These are phyloP conservation scores for Chlamydomonas reinhardtii DNA, from an alignment of 163 green algal species.

Conservation along the genomic window DNA sequence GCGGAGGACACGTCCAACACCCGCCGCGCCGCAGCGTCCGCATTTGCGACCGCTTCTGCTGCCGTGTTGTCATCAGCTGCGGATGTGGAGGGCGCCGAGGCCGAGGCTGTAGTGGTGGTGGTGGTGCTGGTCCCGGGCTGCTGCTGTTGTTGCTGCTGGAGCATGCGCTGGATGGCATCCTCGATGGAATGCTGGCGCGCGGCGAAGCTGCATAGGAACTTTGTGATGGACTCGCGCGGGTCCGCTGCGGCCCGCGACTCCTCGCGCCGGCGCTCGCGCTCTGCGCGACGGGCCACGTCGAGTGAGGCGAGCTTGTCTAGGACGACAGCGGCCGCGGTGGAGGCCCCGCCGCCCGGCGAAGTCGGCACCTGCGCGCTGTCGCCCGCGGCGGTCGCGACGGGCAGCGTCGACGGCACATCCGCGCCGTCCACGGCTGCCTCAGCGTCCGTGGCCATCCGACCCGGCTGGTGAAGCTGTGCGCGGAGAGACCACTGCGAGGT, in stretches of 20 bases:
- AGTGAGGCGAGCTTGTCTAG: conserved; percentile 54
- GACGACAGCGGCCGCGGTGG: conserved; percentile 13
- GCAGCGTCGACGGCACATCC: too few relatives aligned
- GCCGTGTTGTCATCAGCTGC: background rate
- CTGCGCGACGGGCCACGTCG: conserved; percentile 43
- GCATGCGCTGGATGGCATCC: conserved; percentile 1
- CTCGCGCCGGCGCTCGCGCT: conserved; percentile 47
- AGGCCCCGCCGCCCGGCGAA: background rate
- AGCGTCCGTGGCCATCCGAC: too few relatives aligned
- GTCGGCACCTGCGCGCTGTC: background rate
- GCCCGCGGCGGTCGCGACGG: too few relatives aligned
- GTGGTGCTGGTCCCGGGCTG: background rate
- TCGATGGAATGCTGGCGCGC: conserved; percentile 13
- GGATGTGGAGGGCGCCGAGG: background rate
- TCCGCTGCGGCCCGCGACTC: conserved; percentile 47
- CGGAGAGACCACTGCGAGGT: too few relatives aligned
- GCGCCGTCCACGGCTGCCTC: too few relatives aligned
- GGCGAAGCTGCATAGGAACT: conserved; percentile 55
- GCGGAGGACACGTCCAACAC: background rate
- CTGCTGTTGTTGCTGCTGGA: conserved; percentile 4
- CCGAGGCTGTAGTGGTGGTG: too few relatives aligned
- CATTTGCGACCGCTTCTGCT: background rate
- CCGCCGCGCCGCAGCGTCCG: background rate
- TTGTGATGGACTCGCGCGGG: conserved; percentile 50
- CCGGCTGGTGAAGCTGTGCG: too few relatives aligned